A percentile compares a stretch with the other conserved stretches of the same genome.
Conservation (phyloP, 495 filamentous ascomycete species). For the Podospora comata region DNA sequence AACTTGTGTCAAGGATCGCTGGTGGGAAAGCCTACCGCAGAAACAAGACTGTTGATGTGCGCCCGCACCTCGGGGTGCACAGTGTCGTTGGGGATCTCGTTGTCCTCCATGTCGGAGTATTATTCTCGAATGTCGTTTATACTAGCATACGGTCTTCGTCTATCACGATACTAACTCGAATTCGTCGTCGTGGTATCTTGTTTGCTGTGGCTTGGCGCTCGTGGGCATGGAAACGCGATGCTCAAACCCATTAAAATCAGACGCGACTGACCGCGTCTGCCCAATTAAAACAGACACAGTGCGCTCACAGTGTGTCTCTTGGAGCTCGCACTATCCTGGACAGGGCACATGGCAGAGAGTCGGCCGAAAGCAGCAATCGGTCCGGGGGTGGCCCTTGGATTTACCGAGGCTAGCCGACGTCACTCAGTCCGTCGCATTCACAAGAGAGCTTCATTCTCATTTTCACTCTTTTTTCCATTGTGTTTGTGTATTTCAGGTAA, state of each 20-base stretch:
- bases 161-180: background rate
- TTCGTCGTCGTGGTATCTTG: slow-evolving; percentile 1
- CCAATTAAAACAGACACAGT: background rate
- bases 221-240: background rate
- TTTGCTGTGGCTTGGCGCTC: background rate
- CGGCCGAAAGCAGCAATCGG: background rate
- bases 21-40: slow-evolving; percentile 63
- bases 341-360: background rate
- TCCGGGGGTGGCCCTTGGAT: background rate
- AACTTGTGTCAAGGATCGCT: background rate
- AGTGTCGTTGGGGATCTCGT: slow-evolving; percentile 49
- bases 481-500: slow-evolving; percentile 7
- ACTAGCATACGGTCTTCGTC: slow-evolving; percentile 13
- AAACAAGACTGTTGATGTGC: slow-evolving; percentile 86
- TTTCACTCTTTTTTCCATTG: background rate
- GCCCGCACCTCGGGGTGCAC: slow-evolving; percentile 87
- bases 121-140: slow-evolving; percentile 15
- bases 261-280: background rate
- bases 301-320: background rate
- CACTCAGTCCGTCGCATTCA: slow-evolving; percentile 10
- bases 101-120: slow-evolving; percentile 46
- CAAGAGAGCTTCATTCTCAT: background rate
- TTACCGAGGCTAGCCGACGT: slow-evolving; percentile 11
- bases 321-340: background rate
- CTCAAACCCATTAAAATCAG: slow-evolving; percentile 4